A percentile compares a stretch with the other conserved stretches of the same genome.
phyloP scores from a whole-genome alignment of 352 stramenopile species.

The Elongisporangium undulatum region DNA sequence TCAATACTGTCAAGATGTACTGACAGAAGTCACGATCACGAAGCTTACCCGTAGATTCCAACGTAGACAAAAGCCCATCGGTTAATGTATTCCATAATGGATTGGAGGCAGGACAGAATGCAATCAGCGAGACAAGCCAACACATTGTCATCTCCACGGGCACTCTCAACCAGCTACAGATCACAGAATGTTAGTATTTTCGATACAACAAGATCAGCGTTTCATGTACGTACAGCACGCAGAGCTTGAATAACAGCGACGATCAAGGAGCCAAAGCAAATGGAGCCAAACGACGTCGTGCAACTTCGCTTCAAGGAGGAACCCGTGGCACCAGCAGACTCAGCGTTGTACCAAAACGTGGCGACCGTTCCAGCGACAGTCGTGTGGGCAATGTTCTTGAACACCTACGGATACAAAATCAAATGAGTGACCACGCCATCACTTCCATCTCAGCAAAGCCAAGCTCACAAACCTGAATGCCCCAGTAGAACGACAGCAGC shows the following conservation, averaged over 20 bases:
- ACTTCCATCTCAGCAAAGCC: not conserved
- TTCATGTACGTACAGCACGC: slow-evolving; percentile 43
- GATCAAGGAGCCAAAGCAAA: slow-evolving; percentile 93
- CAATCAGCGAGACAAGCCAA: slow-evolving; percentile 80
- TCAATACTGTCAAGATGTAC: not conserved
- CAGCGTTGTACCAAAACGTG: slow-evolving; percentile 94
- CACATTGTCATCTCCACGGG: slow-evolving; percentile 63
- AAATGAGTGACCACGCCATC: not conserved
- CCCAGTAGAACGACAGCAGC: slow-evolving; percentile 95
- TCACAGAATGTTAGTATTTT: not conserved
- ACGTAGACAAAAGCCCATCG: slow-evolving; percentile 95
- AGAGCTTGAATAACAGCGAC: slow-evolving; percentile 92
- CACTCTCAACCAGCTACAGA: slow-evolving; percentile 59
- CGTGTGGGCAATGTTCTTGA: slow-evolving; percentile 92
- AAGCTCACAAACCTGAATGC: slow-evolving; percentile 54
- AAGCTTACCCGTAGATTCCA: slow-evolving; percentile 71
- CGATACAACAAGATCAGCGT: not conserved
- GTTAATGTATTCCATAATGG: slow-evolving; percentile 92
- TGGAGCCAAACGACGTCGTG: slow-evolving; percentile 94
- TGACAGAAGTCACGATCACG: not conserved
- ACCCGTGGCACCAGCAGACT: slow-evolving; percentile 81
- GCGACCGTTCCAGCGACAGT: slow-evolving; percentile 91
- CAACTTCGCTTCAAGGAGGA: slow-evolving; percentile 79
- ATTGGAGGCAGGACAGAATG: slow-evolving; percentile 77
- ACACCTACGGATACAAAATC: slow-evolving; percentile 29